Percentiles rank a stretch among this genome's conserved stretches.
phyloP scores from a whole-genome alignment of 805 yeast genomes.

The Metschnikowia vanudenii region DNA sequence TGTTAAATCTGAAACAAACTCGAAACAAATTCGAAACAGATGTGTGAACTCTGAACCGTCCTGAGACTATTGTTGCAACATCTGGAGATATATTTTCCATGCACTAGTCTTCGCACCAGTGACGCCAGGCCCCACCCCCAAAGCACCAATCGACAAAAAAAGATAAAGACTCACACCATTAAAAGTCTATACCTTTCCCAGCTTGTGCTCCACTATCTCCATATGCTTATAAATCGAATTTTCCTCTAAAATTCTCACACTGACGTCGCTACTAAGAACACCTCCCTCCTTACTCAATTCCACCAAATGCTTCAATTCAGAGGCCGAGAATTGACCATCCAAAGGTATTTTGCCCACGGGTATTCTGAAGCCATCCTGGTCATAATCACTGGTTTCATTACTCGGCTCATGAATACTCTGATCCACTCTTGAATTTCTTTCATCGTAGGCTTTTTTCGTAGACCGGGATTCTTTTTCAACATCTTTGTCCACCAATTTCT shows the following conservation, averaged over 20 bases:
- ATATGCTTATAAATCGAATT: slow-evolving; percentile 31
- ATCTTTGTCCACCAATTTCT: slow-evolving; percentile 25
- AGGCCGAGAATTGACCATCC: slow-evolving; percentile 41
- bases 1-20: too few relatives aligned
- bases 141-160: too few relatives aligned
- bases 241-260: slow-evolving; percentile 26
- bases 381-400: slow-evolving; percentile 17
- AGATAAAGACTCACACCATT: too few relatives aligned
- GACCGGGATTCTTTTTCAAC: slow-evolving; percentile 6
- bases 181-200: too few relatives aligned
- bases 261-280: slow-evolving; percentile 24
- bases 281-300: slow-evolving; percentile 33
- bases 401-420: too few relatives aligned
- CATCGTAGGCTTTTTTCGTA: neutral
- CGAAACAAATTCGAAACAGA: too few relatives aligned
- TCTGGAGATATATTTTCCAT: too few relatives aligned
- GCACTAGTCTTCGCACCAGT: too few relatives aligned
- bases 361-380: slow-evolving; percentile 36
- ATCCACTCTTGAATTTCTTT: neutral
- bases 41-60: too few relatives aligned
- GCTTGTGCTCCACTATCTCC: slow-evolving; percentile 24
- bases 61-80: too few relatives aligned
- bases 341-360: slow-evolving; percentile 40
- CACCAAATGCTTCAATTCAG: slow-evolving; percentile 32
- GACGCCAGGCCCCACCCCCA: too few relatives aligned